These are phyloP conservation scores for Ceratocystis papillata DNA, from an alignment of 2,329 filamentous ascomycete genomes.

Conservation along the genomic window DNA sequence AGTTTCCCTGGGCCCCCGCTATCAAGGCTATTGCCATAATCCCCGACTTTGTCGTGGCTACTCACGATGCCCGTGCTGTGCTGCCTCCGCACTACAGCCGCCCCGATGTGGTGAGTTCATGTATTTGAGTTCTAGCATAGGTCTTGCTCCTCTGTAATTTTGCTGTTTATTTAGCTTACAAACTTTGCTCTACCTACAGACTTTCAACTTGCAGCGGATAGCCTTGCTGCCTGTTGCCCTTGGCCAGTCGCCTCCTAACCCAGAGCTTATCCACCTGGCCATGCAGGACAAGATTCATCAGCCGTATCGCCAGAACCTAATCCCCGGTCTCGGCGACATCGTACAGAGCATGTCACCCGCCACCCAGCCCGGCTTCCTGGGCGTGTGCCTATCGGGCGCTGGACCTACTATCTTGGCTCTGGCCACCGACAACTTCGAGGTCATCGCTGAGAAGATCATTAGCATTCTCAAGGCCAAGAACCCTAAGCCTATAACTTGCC, in stretches of 20 bases:
- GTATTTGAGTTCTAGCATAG: neutral
- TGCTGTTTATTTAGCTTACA: neutral
- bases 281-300: slow-evolving; percentile 99
- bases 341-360: slow-evolving; percentile 81
- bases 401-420: slow-evolving; percentile 91
- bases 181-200: slow-evolving; percentile 35
- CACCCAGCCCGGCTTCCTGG: slow-evolving; percentile 76
- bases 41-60: slow-evolving; percentile 91
- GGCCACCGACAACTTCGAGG: slow-evolving; percentile 78
- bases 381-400: slow-evolving; percentile 88
- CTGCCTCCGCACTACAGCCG: slow-evolving; percentile 70
- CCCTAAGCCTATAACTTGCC: slow-evolving; percentile 52
- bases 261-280: slow-evolving; percentile 87
- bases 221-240: slow-evolving; percentile 82
- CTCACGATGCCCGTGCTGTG: slow-evolving; percentile 77
- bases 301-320: slow-evolving; percentile 82
- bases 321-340: slow-evolving; percentile 84
- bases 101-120: slow-evolving; percentile 61
- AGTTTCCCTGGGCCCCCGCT: slow-evolving; percentile 84
- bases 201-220: slow-evolving; percentile 89
- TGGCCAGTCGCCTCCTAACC: slow-evolving; percentile 78
- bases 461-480: slow-evolving; percentile 54
- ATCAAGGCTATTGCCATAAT: slow-evolving; percentile 98
- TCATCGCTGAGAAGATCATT: slow-evolving; percentile 73
- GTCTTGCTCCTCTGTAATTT: too few relatives aligned